Conservation (phyloP, 176 grass and related monocot species). For the Oryza coarctata region DNA sequence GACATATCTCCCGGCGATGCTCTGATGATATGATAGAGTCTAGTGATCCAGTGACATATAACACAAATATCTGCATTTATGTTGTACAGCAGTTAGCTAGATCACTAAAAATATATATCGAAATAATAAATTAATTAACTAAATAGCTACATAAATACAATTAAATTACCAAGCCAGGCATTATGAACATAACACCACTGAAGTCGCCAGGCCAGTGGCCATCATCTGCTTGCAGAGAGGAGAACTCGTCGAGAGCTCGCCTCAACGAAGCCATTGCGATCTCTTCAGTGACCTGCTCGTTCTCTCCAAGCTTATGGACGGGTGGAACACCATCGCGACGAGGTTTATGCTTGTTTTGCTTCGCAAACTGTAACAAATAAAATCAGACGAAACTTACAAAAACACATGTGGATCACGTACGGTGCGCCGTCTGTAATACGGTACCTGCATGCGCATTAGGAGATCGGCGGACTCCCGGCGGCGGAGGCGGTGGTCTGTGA, state of each 20-base stretch:
- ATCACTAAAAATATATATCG: neutral
- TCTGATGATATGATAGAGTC: neutral
- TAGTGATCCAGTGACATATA: constrained; percentile 37
- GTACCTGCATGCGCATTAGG: constrained; percentile 61
- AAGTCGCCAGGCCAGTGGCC: constrained; percentile 63
- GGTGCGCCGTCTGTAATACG: too few relatives aligned
- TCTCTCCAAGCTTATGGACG: constrained; percentile 20
- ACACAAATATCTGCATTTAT: constrained; percentile 33
- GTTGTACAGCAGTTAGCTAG: neutral
- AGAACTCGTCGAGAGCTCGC: constrained; percentile 34
- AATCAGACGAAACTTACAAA: neutral
- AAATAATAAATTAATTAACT: neutral
- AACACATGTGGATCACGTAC: too few relatives aligned
- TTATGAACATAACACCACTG: constrained; percentile 61
- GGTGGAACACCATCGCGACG: neutral
- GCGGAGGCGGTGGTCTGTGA: constrained; percentile 37
- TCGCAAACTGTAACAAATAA: constrained; percentile 16
- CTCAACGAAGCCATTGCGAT: constrained; percentile 24
- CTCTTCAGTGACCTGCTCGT: constrained; percentile 34
- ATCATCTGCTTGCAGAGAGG: constrained; percentile 46
- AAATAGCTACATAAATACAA: neutral
- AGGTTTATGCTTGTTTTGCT: neutral
- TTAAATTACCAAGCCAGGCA: constrained; percentile 49
- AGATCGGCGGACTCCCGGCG: constrained; percentile 52
- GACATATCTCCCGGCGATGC: constrained; percentile 39